Percentiles rank a stretch among this genome's conserved stretches.
Conservation (phyloP, 2,329 filamentous ascomycete genomes). For the Sporothrix variecibatus region DNA sequence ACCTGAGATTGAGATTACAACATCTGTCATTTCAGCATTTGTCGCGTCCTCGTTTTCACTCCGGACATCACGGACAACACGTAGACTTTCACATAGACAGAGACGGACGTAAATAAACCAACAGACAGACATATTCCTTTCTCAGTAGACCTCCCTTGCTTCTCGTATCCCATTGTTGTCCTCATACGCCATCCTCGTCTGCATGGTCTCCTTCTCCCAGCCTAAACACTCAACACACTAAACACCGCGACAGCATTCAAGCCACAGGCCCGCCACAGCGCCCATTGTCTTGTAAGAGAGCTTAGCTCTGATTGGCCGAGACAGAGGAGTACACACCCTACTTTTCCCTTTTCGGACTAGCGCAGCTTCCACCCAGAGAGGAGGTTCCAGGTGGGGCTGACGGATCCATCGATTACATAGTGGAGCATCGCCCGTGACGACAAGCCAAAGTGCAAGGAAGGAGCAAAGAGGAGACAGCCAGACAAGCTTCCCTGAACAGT, state of each 20-base stretch:
- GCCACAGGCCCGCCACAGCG: conserved; percentile 8
- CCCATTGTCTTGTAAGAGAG: conserved; percentile 13
- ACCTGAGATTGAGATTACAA: neutral
- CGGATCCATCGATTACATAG: neutral
- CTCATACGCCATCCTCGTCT: neutral
- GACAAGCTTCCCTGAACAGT: neutral
- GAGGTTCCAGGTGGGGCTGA: conserved; percentile 22
- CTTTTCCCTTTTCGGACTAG: neutral
- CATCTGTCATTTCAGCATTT: neutral
- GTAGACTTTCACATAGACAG: neutral
- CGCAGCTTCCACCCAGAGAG: neutral
- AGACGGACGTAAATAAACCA: neutral
- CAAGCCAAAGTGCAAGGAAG: neutral
- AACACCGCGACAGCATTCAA: neutral
- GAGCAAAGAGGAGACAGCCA: neutral
- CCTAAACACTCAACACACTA: neutral
- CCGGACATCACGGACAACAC: neutral
- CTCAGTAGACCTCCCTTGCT: neutral
- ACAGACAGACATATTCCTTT: neutral
- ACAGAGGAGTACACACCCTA: neutral
- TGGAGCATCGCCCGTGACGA: conserved; percentile 29
- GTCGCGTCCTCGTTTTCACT: neutral
- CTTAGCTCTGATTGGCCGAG: conserved; percentile 13
- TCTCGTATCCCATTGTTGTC: neutral
- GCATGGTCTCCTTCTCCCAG: neutral